Evolutionary conservation across 2,329 filamentous ascomycete species (phyloP).

Genomic region (Arthrobotrys iridis): DNA sequence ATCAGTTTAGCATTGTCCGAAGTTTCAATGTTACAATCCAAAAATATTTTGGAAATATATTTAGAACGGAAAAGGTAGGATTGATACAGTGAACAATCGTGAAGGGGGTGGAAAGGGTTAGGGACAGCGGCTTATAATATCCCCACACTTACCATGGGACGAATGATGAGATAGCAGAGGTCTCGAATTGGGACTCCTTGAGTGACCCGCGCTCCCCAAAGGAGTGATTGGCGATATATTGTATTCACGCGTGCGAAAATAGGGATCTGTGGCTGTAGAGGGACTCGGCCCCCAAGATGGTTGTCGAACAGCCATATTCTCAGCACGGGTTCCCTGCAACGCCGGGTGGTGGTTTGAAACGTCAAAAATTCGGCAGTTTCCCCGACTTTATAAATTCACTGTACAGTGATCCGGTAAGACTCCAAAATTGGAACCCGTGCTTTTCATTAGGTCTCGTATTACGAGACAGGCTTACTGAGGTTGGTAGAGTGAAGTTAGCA

Average conservation of each 20-base stretch:
- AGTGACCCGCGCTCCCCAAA: conserved; percentile 8
- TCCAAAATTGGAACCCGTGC: conserved; percentile 34
- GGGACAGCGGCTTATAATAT: conserved; percentile 18
- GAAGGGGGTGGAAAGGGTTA: not conserved
- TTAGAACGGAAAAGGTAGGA: not conserved
- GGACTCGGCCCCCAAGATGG: conserved; percentile 51
- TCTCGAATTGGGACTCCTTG: conserved; percentile 40
- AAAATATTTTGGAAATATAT: not conserved
- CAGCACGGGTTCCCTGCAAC: conserved; percentile 4
- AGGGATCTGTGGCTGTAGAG: conserved; percentile 51
- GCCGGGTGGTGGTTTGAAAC: not conserved
- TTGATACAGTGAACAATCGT: not conserved
- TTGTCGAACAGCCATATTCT: conserved; percentile 49
- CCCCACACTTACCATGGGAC: conserved; percentile 38
- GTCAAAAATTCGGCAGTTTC: conserved; percentile 44
- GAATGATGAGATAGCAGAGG: conserved; percentile 44
- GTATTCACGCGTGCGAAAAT: conserved; percentile 26
- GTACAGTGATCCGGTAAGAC: conserved; percentile 42
- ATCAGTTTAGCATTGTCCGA: conserved; percentile 31
- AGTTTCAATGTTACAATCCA: not conserved
- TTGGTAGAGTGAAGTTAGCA: conserved; percentile 20
- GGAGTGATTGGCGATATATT: conserved; percentile 43
- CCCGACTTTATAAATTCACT: conserved; percentile 28
- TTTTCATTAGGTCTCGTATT: conserved; percentile 47
- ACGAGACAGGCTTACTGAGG: conserved; percentile 52